These are phyloP conservation scores for Lippia alba DNA, from an alignment of 305 asterid species.

Conservation along the genomic window DNA sequence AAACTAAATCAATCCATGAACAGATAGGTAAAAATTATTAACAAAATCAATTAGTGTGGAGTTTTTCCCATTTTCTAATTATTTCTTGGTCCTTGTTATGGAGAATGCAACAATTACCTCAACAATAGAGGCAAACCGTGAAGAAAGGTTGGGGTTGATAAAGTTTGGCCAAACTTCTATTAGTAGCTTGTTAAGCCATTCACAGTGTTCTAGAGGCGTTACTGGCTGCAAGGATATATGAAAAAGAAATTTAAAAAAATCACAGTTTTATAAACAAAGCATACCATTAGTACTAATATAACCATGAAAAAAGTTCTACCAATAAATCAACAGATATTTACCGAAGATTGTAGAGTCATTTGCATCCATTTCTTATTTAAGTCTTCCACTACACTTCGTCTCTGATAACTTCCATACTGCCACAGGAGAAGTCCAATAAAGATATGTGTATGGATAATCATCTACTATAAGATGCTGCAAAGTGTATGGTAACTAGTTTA, in stretches of 20 bases:
- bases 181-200: slow-evolving; percentile 93
- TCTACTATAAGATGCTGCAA: background rate
- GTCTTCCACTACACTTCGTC: slow-evolving; percentile 68
- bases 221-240: slow-evolving; percentile 52
- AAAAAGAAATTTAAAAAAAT: slow-evolving; percentile 21
- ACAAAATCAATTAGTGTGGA: slow-evolving; percentile 1
- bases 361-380: slow-evolving; percentile 93
- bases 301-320: background rate
- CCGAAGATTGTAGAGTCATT: slow-evolving; percentile 68
- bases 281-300: background rate
- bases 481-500: no score
- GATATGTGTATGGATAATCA: background rate
- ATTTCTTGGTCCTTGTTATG: slow-evolving; percentile 15
- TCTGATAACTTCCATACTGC: slow-evolving; percentile 82
- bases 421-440: slow-evolving; percentile 29
- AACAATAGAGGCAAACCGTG: slow-evolving; percentile 78
- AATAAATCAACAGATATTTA: slow-evolving; percentile 35
- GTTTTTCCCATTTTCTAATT: background rate
- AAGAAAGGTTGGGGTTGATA: slow-evolving; percentile 82
- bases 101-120: slow-evolving; percentile 62
- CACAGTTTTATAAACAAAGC: background rate
- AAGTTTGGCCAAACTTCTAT: slow-evolving; percentile 81
- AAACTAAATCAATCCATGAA: background rate
- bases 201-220: slow-evolving; percentile 95
- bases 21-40: background rate